Evolutionary conservation across 2,329 filamentous ascomycete species (phyloP), one percentile per base, ranked within the genome.

Genomic region (Stachybotrys echinatus): DNA sequence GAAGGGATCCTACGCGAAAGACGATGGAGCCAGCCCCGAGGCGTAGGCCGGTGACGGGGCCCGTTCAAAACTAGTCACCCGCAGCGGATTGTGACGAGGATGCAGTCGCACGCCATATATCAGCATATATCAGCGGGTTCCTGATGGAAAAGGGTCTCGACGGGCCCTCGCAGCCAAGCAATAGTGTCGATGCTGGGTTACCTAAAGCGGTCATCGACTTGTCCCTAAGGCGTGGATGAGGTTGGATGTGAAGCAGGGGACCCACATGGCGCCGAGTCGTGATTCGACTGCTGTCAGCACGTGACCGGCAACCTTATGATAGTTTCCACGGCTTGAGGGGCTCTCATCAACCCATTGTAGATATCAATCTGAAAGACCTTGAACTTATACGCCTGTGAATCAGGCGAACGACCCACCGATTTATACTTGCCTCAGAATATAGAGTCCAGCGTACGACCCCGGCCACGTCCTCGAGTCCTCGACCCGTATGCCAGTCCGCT

Each of bases 1-100:
- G 74, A 87, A 78, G 63, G 77, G 74, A 44, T 80, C 77, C 22
- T 88, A 85, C 65, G 76, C 75, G 40, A 77, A 68, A 57, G 71
- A 75, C 47, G 55, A 48, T 47, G 52, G 50, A 44, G 48, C 60
- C 40, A 54, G 49, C 44, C 46, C 56, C 37, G 43, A 58, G 31
- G 50, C 53, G 37, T 60, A 50, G 58, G 34, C 42, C 21, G n/a
- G n/a, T n/a, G n/a, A n/a, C n/a, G n/a, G n/a, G n/a, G n/a, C n/a
- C n/a, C n/a, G n/a, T n/a, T n/a, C n/a, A n/a, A n/a, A n/a, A n/a
- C n/a, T n/a, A n/a, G n/a, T n/a, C n/a, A n/a, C n/a, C n/a, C n/a
- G n/a, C n/a, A n/a, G n/a, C n/a, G n/a, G n/a, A n/a, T n/a, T n/a
- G n/a, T n/a, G n/a, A n/a, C n/a, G 48, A 34, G 27, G 14, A 34